phyloP scores from a whole-genome alignment of 108 stramenopile genomes.

The Aurantiochytrium sp. region DNA sequence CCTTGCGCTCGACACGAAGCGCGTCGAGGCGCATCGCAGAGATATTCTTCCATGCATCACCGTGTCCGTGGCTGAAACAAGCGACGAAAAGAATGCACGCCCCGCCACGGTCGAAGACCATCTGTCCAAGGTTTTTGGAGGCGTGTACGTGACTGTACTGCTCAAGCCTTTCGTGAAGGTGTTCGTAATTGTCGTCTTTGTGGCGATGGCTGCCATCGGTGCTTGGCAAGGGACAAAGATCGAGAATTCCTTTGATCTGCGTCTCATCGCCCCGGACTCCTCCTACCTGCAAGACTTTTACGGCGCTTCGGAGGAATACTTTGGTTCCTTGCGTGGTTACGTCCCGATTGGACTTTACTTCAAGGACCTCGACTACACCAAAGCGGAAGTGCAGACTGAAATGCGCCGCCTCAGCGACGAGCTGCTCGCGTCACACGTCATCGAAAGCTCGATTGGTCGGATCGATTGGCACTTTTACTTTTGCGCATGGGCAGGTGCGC shows the following conservation, averaged over 20 bases:
- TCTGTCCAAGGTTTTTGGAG: too few species aligned
- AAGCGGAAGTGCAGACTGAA: neutral
- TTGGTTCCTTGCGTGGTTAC: neutral
- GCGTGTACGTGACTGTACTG: too few species aligned
- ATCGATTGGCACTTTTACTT: neutral
- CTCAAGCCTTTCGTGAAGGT: neutral
- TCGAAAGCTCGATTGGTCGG: neutral
- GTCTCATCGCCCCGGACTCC: neutral
- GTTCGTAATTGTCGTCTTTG: neutral
- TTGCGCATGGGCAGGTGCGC: neutral
- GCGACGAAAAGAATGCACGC: neutral
- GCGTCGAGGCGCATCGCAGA: neutral
- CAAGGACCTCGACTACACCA: neutral
- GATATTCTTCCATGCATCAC: neutral
- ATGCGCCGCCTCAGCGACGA: neutral
- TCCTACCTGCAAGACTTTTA: neutral
- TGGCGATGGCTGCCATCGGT: neutral
- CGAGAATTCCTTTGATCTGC: neutral
- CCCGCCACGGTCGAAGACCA: neutral
- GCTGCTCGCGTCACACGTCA: neutral
- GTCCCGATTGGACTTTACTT: neutral
- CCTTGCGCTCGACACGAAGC: neutral
- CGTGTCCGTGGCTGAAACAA: neutral
- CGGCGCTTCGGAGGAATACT: neutral
- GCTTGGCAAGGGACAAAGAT: neutral